Evolutionary conservation across 177 flowering plant species (phyloP), one percentile per base, ranked within the genome.

Genomic region (Vitis hybrid): DNA sequence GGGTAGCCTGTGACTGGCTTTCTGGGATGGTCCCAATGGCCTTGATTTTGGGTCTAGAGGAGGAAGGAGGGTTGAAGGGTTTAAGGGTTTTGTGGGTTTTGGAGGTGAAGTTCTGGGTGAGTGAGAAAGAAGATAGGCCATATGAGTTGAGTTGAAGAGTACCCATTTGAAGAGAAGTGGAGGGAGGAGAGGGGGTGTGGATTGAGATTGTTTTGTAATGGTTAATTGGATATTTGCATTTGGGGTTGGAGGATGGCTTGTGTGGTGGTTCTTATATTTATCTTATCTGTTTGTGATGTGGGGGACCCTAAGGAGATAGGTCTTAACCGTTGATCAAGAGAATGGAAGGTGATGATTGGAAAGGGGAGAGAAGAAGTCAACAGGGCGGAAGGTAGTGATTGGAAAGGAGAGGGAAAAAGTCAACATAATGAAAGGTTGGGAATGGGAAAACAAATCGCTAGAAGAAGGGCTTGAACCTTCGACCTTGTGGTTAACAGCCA

Each of bases 401-500:
- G n/a, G 21, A 7, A 57, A 59, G 29, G 29, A 26, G 29, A 26
- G 29, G 29, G 45, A 7, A 7, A 57, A 21, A 7, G 60, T 57
- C 10, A 6, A 10, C 8, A 22, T 18, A 16, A 57, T 18, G 12
- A 57, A 21, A 19, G 12, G 21, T 16, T 26, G 29, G 29, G 29
- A 26, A 0, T 26, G 6, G 21, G 10, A 57, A 59, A 26, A 14
- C 1, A 45, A 58, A 19, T 1, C 83, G 78, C 80, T 80, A 77
- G 78, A 74, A 51, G 80, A 59, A 77, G 80, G 80, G 80, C 63
- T 76, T 66, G 82, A 79, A 76, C 83, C 83, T 80, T 53, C 83
- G 80, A 77, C 79, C 86, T 82, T 81, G 82, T 78, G 87, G 85
- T 83, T 81, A 81, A 85, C 81, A 77, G 84, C 85, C 85, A 81